Base-by-base conservation (phyloP, 495 filamentous ascomycete species). In the Penicillium herquei region DNA sequence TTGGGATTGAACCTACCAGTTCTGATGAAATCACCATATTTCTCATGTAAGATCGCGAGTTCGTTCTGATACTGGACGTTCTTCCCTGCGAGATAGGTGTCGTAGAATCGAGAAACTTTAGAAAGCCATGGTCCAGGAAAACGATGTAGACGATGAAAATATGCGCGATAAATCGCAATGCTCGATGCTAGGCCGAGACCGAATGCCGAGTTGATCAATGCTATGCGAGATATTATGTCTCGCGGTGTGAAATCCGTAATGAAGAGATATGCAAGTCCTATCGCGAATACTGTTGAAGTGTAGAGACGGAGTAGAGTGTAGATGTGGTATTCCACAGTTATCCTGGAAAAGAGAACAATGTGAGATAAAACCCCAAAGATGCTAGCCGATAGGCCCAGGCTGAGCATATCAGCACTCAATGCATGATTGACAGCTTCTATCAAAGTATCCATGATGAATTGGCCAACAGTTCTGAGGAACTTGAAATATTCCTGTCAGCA, bases 131-230 rank as follows among this genome's bases (percentile, higher is more conserved):
- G 75, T 0, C 78, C 79, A 4, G 72, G 74, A 52, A 79, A 80
- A 17, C 54, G 51, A 14, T 69, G 56, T 0, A 80, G 64, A 1
- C 64, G 67, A 60, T 55, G 55, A 40, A 57, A 57, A n/a, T 48
- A 51, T 2, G 26, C 14, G 13, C 26, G 26, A 42, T 37, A 37
- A 90, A 57, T 1, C 81, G 71, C 0, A 82, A 80, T 51, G 81
- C 63, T 44, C 3, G 41, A 21, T 30, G 41, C 41, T 3, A 44
- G 41, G n/a, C 41, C 41, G 10, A 11, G 18, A 11, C 26, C 26
- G n/a, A 44, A 44, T 9, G 17, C 16, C 7, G 41, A 44, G 12
- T 16, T 26, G n/a, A 44, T 44, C 9, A 44, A 10, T 12, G 11
- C 41, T 12, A 44, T 11, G 8, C 41, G 41, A 21, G 26, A 21